Conservation (phyloP, 2,329 filamentous ascomycete genomes). For the Aureobasidium subglaciale region DNA sequence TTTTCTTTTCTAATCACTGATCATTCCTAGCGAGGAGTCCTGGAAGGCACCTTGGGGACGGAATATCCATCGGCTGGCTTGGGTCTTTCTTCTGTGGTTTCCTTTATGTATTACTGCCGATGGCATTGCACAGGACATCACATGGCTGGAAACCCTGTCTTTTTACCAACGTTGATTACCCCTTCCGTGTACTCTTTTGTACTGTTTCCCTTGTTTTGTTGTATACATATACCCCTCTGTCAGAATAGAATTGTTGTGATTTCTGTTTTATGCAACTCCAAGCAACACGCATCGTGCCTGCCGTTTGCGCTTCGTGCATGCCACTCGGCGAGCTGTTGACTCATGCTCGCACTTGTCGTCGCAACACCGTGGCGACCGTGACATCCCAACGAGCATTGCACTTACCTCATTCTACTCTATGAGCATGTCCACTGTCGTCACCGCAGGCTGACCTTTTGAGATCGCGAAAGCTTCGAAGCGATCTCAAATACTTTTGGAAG, state of each 20-base stretch:
- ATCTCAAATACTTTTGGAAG: constrained; percentile 8
- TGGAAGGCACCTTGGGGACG: constrained; percentile 9
- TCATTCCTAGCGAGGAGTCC: constrained; percentile 15
- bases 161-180: constrained; percentile 8
- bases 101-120: background rate
- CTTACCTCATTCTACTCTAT: background rate
- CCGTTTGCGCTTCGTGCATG: background rate
- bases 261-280: background rate
- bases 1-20: background rate
- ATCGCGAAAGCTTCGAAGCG: background rate
- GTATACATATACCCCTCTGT: constrained; percentile 11
- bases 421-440: background rate
- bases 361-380: background rate
- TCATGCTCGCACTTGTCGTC: background rate
- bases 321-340: background rate
- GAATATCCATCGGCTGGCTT: constrained; percentile 9
- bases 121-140: constrained; percentile 12
- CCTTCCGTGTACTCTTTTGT: background rate
- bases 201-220: background rate
- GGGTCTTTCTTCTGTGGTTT: background rate
- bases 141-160: background rate
- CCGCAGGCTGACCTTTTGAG: background rate
- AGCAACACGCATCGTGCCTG: background rate
- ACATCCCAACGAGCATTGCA: background rate
- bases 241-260: constrained; percentile 2